phyloP scores from a whole-genome alignment of 2,329 filamentous ascomycete species.

The Trichophyton benhamiae region DNA sequence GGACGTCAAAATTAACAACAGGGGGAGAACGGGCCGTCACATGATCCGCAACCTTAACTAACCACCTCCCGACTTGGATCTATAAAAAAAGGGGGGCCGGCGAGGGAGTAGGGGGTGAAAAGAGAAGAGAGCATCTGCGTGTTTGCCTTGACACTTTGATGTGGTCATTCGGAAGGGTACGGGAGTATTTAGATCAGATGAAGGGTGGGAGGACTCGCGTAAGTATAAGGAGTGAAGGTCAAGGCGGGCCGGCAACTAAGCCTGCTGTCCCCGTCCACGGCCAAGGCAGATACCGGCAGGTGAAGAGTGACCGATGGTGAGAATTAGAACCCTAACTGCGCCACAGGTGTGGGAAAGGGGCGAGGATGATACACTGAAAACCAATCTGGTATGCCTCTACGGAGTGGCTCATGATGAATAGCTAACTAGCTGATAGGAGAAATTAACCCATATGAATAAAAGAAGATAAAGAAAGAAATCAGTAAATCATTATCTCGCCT shows the following conservation, averaged over 20 bases:
- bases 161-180: not conserved
- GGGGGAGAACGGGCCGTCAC: not conserved
- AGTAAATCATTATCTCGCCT: not conserved
- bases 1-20: not conserved
- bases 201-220: not conserved
- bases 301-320: not conserved
- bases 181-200: not conserved
- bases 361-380: not conserved
- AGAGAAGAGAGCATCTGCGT: not conserved
- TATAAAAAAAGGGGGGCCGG: too few species aligned
- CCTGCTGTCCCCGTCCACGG: not conserved
- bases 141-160: not conserved
- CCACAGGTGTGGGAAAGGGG: not conserved
- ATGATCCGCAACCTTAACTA: not conserved
- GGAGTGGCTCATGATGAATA: too few species aligned
- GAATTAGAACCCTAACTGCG: not conserved
- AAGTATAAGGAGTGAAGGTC: not conserved
- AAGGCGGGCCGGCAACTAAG: not conserved
- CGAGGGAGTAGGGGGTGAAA: not conserved
- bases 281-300: not conserved
- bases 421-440: not conserved
- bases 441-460: not conserved
- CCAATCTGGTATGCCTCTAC: too few species aligned
- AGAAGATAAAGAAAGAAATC: not conserved
- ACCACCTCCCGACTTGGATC: too few species aligned